These are phyloP conservation scores for Populus tremula DNA, from an alignment of 345 rosid genomes.

Conservation along the genomic window DNA sequence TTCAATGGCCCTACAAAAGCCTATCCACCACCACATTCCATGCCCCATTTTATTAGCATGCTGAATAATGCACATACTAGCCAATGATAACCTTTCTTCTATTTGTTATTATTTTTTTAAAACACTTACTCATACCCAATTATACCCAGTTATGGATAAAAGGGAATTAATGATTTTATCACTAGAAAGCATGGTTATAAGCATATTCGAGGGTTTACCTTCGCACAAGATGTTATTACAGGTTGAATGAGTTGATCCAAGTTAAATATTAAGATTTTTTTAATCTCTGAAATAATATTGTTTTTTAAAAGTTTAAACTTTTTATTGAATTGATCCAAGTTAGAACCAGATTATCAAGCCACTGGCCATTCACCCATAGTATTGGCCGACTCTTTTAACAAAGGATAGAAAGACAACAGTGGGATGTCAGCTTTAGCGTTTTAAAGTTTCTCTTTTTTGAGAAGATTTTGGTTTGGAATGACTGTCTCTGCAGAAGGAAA, in stretches of 20 bases:
- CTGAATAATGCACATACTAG: background rate
- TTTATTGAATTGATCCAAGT: too few relatives aligned
- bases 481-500: conserved; percentile 20
- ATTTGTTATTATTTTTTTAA: background rate
- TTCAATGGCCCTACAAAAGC: background rate
- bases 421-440: conserved; percentile 43
- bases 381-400: too few relatives aligned
- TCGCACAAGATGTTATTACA: too few relatives aligned
- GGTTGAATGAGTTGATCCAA: too few relatives aligned
- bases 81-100: background rate
- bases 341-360: too few relatives aligned
- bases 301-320: too few relatives aligned
- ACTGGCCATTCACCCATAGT: too few relatives aligned
- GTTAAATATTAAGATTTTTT: too few relatives aligned
- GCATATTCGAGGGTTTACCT: too few relatives aligned
- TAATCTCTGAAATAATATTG: too few relatives aligned
- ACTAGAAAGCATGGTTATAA: background rate
- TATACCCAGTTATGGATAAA: conserved; percentile 4
- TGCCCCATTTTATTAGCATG: background rate
- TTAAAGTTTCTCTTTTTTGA: conserved; percentile 29
- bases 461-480: conserved; percentile 16
- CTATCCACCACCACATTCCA: background rate
- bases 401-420: too few relatives aligned
- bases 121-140: background rate
- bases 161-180: background rate